Base-by-base conservation (phyloP, 257 asterid species). In the Gentiana straminea region DNA sequence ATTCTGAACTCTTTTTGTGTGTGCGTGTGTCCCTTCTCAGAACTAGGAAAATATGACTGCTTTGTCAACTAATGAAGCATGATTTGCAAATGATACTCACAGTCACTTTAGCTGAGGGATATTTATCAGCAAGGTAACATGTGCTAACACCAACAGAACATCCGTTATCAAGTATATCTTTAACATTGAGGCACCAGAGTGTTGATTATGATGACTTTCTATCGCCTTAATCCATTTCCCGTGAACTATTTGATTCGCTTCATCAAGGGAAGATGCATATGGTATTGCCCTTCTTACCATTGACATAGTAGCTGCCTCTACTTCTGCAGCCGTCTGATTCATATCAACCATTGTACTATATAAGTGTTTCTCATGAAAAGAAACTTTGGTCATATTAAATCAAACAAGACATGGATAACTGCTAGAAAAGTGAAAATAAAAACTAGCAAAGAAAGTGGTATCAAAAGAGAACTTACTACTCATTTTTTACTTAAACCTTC, bases 81-180 rank as follows among this genome's bases (percentile, higher is more conserved):
- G 34, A 39, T 10, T 35, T 2, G 35, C 15, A 13, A 13, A 13
- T 11, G n/a, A 24, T 57, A 74, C 92, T 59, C 71, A 86, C 98
- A 7, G 87, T 73, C 58, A 84, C 64, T 60, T 72, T 79, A 55
- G 96, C 94, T 34, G 81, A 77, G 51, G 91, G 77, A 66, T 73
- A 90, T 64, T 74, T 82, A 53, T 80, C 76, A 13, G 94, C 82
- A 64, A 90, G 81, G 73, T 15, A 84, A 64, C 82, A 70, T 7
- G 98, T 84, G 88, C 96, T 84, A 57, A 90, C 86, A 55, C 96
- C 98, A 69, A 81, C 89, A 2, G 98, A 90, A 71, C 98, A 90
- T 70, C 98, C 98, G 57, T 84, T 78, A 65, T 86, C 96, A 49
- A 90, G 84, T 75, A 86, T 73, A 59, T 86, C 85, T 39, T 64